phyloP scores from a whole-genome alignment of 306 rosid species.

The Delonix regia region DNA sequence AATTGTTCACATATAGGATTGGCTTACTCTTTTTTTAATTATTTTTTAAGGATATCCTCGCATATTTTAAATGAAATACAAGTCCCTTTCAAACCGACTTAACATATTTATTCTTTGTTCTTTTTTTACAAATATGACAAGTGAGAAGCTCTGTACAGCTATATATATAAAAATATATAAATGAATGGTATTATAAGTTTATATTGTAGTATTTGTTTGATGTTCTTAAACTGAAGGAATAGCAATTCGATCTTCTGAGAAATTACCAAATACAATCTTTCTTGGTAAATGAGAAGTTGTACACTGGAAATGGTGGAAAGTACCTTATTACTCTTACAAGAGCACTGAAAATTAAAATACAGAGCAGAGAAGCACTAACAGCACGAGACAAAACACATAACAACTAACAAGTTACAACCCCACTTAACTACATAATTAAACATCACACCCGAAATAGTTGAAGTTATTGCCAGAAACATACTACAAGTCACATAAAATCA shows the following conservation, averaged over 20 bases:
- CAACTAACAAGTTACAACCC: not conserved
- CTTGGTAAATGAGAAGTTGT: not conserved
- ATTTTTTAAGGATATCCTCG: no score
- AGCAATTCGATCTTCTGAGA: not conserved
- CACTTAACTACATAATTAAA: not conserved
- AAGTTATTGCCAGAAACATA: not conserved
- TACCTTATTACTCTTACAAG: not conserved
- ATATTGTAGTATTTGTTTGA: not conserved
- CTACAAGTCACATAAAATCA: not conserved
- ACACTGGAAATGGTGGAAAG: not conserved
- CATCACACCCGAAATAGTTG: not conserved
- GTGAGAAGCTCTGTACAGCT: not conserved
- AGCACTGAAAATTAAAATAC: not conserved
- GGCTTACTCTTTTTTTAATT: no score
- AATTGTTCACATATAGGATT: no score
- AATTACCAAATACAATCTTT: not conserved
- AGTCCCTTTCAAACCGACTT: no score
- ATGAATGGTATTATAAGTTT: no score
- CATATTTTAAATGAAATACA: no score
- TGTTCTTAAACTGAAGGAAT: no score
- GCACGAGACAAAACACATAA: not conserved
- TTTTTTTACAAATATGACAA: not conserved
- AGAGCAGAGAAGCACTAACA: not conserved
- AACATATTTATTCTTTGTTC: no score
- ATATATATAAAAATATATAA: no score